phyloP scores from a whole-genome alignment of 2,329 filamentous ascomycete species.

The Aspergillus thermomutatus region DNA sequence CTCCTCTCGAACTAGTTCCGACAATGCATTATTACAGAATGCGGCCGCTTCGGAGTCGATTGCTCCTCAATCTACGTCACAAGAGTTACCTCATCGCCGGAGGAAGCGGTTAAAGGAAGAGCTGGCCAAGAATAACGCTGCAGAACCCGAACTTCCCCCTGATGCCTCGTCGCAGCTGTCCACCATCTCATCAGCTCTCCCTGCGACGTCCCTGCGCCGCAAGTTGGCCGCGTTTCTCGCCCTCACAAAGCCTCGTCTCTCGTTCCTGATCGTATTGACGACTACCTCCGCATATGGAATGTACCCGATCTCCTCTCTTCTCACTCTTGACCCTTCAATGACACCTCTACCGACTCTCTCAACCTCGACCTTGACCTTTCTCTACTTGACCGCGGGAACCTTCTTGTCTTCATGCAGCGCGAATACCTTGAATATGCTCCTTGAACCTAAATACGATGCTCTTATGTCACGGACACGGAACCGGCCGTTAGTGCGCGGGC shows the following conservation, averaged over 20 bases:
- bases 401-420: conserved; percentile 85
- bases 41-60: conserved; percentile 16
- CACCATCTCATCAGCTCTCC: conserved; percentile 54
- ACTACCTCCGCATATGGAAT: conserved; percentile 89
- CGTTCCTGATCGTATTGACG: conserved; percentile 84
- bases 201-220: conserved; percentile 58
- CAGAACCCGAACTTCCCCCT: conserved; percentile 45
- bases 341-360: conserved; percentile 58
- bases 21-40: conserved; percentile 13
- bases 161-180: conserved; percentile 63
- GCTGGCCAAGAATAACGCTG: conserved; percentile 13
- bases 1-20: conserved; percentile 7
- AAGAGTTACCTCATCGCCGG: conserved; percentile 41
- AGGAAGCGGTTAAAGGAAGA: conserved; percentile 42
- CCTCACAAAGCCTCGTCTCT: conserved; percentile 91
- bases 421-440: conserved; percentile 95
- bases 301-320: conserved; percentile 85
- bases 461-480: conserved; percentile 93
- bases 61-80: conserved; percentile 15
- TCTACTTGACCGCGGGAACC: conserved; percentile 88
- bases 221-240: conserved; percentile 78
- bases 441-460: conserved; percentile 85
- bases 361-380: conserved; percentile 76
- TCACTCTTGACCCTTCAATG: conserved; percentile 74
- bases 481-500: conserved; percentile 76